Conservation (phyloP, 2,329 filamentous ascomycete genomes). For the Alternaria gaisen region DNA sequence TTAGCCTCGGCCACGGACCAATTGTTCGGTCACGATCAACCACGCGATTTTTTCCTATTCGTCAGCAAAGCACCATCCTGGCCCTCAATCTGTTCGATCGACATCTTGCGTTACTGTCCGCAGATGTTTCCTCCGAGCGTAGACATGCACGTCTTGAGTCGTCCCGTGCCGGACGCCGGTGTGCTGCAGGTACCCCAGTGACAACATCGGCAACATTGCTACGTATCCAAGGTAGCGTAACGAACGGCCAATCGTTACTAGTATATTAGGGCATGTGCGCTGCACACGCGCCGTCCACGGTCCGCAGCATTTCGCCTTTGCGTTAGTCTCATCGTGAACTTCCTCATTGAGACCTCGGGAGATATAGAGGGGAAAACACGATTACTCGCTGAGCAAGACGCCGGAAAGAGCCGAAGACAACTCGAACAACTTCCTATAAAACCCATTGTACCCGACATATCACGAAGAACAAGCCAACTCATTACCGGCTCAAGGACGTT, state of each 20-base stretch:
- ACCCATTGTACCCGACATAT: not conserved
- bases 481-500: not conserved
- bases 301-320: not conserved
- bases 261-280: conserved; percentile 15
- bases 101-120: conserved; percentile 4
- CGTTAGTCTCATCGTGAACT: conserved; percentile 9
- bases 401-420: not conserved
- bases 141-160: conserved; percentile 7
- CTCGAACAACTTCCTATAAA: conserved; percentile 7
- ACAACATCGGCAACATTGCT: conserved; percentile 4
- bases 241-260: conserved; percentile 13
- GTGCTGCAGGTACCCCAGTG: conserved; percentile 12
- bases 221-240: not conserved
- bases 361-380: not conserved
- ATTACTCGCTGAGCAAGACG: not conserved
- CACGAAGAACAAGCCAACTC: not conserved
- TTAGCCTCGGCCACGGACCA: conserved; percentile 22
- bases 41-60: conserved; percentile 19
- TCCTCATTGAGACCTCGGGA: conserved; percentile 3
- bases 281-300: not conserved
- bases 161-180: conserved; percentile 1
- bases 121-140: conserved; percentile 14
- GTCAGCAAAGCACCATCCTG: not conserved
- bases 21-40: conserved; percentile 16
- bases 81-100: conserved; percentile 15